Evolutionary conservation across 2,329 filamentous ascomycete genomes (phyloP), one percentile per base, ranked within the genome.

Genomic region (Bipolaris zeicola): DNA sequence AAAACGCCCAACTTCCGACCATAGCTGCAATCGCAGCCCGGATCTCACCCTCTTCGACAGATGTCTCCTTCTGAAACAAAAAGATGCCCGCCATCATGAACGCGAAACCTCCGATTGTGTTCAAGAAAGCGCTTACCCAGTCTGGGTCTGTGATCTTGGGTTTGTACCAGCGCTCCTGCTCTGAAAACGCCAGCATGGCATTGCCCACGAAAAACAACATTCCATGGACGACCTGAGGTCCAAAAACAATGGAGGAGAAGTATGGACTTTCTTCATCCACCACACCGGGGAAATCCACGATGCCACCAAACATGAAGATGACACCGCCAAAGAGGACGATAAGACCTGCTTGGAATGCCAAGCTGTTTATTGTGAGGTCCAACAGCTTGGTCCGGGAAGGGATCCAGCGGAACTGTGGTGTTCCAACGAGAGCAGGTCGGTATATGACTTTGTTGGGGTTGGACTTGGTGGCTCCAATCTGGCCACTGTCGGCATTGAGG

Each of bases 81-180:
- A 71, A 67, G 6, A 72, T 49, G 2, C 70, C 70, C 1, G 64
- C 55, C 54, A 71, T 54, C 70, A 69, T 69, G 28, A 72, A 71
- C 2, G 66, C 61, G 34, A 71, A 63, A 0, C 70, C 70, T 20
- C 68, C 69, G 3, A 67, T 31, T 0, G 66, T 55, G 28, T 71
- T 72, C 6, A 71, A 38, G 20, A 69, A 61, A 0, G 69, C 64
- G 1, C 69, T 67, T 28, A 65, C 61, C 70, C 70, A 72, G 24
- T 70, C 67, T 0, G 67, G 55, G 43, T 70, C 56, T 8, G 22
- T 38, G 16, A 63, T 20, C 24, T 66, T 71, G 0, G 67, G 67
- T n/a, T 58, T 61, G 44, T 61, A 71, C 70, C 70, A 72, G 16
- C 47, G 57, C 7, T 71, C 61, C 34, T 72, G 70, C 52, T 66